Evolutionary conservation across 805 yeast species (phyloP), one percentile per base, ranked within the genome.

Genomic region (Metschnikowia continentalis): DNA sequence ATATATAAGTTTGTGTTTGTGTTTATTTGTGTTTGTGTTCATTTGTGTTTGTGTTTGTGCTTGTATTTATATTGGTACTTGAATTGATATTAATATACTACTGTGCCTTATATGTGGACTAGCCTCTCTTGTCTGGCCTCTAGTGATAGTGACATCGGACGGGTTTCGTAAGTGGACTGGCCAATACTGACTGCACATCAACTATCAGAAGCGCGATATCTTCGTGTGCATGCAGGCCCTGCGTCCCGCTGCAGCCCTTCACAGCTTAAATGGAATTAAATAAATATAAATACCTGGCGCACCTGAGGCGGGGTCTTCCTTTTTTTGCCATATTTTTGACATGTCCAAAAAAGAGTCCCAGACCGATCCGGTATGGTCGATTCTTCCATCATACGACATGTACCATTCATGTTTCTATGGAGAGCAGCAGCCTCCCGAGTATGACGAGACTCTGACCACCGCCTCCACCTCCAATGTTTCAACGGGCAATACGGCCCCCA

Each of bases 381-480:
- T 73, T 14, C 54, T 73, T 19, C 77, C 77, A 6, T 67, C 72
- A 35, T 73, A 73, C 55, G 64, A 63, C 30, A 69, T 72, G 72
- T 70, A 66, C 50, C 57, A 54, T 30, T 37, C 49, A 30, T 56
- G 58, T 5, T 56, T 58, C 41, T 50, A 49, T 19, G 55, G 54
- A 3, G 49, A 46, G 19, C 40, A 20, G 32, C 51, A 50, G 11
- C 60, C 61, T 3, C 61, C 61, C 2, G 49, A 56, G 30, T 58
- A 58, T 19, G 58, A 45, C 13, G 54, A 15, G 14, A 60, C 37
- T 48, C 54, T 32, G 53, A 54, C 32, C 14, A 49, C 50, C 4
- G 37, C 41, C 1, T 38, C 47, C 5, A 30, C 46, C 2, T 52
- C 55, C 6, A 33, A 42, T 14, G 46, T 42, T 5, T 36, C 42